Conservation (phyloP, 2,329 filamentous ascomycete genomes). For the Claviceps sp. region DNA sequence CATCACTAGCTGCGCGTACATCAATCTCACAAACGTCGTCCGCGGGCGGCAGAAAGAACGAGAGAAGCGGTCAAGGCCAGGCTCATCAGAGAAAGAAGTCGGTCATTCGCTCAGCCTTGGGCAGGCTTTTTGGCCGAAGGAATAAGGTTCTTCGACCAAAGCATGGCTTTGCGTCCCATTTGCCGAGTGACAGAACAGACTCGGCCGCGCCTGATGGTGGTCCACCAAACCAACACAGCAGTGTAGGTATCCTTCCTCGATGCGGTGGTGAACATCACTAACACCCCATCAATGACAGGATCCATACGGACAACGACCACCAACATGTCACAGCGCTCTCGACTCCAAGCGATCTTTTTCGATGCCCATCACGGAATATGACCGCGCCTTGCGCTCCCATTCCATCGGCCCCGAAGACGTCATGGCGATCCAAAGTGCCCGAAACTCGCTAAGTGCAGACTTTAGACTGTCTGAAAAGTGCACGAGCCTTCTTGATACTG, state of each 20-base stretch:
- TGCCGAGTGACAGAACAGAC: not conserved
- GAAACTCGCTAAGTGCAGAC: constrained; percentile 39
- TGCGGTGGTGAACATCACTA: not conserved
- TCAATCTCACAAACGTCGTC: not conserved
- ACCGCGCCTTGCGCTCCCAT: constrained; percentile 47
- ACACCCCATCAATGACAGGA: constrained; percentile 9
- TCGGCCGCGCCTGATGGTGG: not conserved
- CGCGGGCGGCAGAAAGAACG: constrained; percentile 8
- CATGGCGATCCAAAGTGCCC: constrained; percentile 37
- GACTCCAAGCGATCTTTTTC: constrained; percentile 44
- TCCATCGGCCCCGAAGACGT: constrained; percentile 45
- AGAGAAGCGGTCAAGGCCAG: not conserved
- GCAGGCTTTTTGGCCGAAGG: constrained; percentile 44
- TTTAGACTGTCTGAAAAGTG: constrained; percentile 18
- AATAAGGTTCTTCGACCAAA: constrained; percentile 28
- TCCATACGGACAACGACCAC: constrained; percentile 25
- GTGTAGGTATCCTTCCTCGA: constrained; percentile 26
- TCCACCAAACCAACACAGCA: constrained; percentile 26
- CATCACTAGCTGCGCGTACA: not conserved
- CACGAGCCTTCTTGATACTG: not conserved
- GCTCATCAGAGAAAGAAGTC: constrained; percentile 42
- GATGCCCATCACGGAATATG: constrained; percentile 46
- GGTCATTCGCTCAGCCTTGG: constrained; percentile 39
- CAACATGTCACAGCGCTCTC: constrained; percentile 14
- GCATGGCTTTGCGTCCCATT: not conserved